These are phyloP conservation scores for Colletotrichum costaricense DNA, from an alignment of 2,329 filamentous ascomycete genomes.

Conservation along the genomic window DNA sequence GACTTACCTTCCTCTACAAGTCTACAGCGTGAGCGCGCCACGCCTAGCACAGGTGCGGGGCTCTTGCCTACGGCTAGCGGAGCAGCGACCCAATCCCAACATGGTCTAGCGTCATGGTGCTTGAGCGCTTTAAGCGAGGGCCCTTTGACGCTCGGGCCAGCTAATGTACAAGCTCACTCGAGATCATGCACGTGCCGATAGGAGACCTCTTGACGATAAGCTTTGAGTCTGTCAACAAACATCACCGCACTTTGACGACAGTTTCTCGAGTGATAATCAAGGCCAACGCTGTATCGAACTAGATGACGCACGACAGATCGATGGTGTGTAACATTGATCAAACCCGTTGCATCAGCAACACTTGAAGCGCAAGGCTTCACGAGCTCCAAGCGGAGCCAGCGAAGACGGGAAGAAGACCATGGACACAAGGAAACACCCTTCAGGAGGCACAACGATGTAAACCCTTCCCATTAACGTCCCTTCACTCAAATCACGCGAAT, in stretches of 20 bases:
- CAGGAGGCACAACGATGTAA: constrained; percentile 6
- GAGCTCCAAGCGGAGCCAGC: constrained; percentile 14
- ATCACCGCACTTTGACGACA: background rate
- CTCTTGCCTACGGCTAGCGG: background rate
- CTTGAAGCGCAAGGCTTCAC: background rate
- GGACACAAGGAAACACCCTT: constrained; percentile 15
- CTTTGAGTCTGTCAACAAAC: background rate
- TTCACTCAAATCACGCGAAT: constrained; percentile 22
- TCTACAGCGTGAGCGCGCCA: background rate
- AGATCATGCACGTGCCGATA: background rate
- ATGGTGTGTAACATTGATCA: background rate
- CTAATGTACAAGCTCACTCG: background rate
- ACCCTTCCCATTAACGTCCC: constrained; percentile 25
- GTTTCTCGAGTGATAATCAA: background rate
- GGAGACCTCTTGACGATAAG: background rate
- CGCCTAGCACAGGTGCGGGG: constrained; percentile 10
- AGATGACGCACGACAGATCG: background rate
- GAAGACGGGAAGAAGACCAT: background rate
- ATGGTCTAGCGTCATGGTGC: background rate
- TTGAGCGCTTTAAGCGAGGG: background rate
- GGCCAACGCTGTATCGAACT: background rate
- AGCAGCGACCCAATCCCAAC: background rate
- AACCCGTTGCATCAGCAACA: constrained; percentile 5
- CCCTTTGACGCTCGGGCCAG: background rate
- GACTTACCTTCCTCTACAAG: constrained; percentile 14